Evolutionary conservation across 2,329 filamentous ascomycete species (phyloP).

Genomic region (Cladobotryum mycophilum): DNA sequence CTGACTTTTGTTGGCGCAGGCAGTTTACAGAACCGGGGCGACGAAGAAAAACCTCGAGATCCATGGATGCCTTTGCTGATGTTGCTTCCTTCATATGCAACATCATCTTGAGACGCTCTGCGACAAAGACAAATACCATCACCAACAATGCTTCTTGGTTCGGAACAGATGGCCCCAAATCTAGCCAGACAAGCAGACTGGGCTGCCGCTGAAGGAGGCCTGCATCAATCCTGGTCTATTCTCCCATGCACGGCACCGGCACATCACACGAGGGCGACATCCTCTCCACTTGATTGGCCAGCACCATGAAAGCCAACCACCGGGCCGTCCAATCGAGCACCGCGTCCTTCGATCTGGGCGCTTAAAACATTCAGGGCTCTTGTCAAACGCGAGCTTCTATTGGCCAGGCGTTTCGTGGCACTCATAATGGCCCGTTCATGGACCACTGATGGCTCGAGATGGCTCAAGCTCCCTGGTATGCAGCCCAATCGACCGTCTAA

Average conservation of each 20-base stretch:
- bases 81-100: too few species aligned
- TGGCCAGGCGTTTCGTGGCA: conserved; percentile 15
- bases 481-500: too few species aligned
- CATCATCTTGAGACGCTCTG: too few species aligned
- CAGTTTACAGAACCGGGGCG: too few species aligned
- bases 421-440: conserved; percentile 1
- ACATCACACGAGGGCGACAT: background rate
- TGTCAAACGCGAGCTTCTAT: conserved; percentile 18
- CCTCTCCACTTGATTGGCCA: conserved; percentile 19
- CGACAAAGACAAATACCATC: too few species aligned
- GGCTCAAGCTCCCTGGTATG: too few species aligned
- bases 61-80: too few species aligned
- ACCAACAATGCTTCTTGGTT: too few species aligned
- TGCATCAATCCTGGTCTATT: background rate
- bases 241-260: background rate
- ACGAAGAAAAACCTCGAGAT: too few species aligned
- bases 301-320: conserved; percentile 13
- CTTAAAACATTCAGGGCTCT: conserved; percentile 20
- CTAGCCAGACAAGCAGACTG: background rate
- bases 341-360: conserved; percentile 22
- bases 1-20: too few species aligned
- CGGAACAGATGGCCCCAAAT: background rate
- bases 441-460: too few species aligned
- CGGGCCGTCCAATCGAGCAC: conserved; percentile 21
- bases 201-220: background rate